Conservation (phyloP, 1,139 yeast genomes). For the Pichia sp. region DNA sequence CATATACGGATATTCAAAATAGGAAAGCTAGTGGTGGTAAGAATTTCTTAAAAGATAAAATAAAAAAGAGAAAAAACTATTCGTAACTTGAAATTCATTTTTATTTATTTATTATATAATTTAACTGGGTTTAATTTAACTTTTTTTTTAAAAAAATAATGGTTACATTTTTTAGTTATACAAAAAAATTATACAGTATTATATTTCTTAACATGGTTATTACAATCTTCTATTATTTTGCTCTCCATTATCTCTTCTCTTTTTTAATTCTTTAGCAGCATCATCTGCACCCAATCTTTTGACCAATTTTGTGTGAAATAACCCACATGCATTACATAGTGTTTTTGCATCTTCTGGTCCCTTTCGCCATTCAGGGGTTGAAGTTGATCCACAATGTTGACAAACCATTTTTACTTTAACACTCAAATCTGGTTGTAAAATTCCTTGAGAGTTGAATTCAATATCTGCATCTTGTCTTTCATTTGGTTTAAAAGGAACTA, state of each 20-base stretch:
- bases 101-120: too few species aligned
- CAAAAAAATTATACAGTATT: background rate
- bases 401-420: conserved; percentile 31
- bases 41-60: conserved; percentile 59
- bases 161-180: background rate
- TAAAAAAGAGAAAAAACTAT: conserved; percentile 54
- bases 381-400: conserved; percentile 60
- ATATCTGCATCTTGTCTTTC: conserved; percentile 7
- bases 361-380: conserved; percentile 80
- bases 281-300: conserved; percentile 46
- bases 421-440: conserved; percentile 30
- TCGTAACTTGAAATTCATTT: background rate
- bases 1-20: conserved; percentile 72
- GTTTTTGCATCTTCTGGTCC: conserved; percentile 76
- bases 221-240: conserved; percentile 24
- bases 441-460: conserved; percentile 26
- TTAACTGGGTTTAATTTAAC: too few species aligned
- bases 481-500: conserved; percentile 26
- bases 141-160: background rate
- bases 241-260: conserved; percentile 26
- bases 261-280: conserved; percentile 26
- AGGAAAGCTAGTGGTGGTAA: conserved; percentile 72
- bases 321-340: conserved; percentile 76
- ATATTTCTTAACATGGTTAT: background rate
- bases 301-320: conserved; percentile 64